These are phyloP conservation scores for Chlorella sp. DNA, from an alignment of 139 green algal species.

Conservation along the genomic window DNA sequence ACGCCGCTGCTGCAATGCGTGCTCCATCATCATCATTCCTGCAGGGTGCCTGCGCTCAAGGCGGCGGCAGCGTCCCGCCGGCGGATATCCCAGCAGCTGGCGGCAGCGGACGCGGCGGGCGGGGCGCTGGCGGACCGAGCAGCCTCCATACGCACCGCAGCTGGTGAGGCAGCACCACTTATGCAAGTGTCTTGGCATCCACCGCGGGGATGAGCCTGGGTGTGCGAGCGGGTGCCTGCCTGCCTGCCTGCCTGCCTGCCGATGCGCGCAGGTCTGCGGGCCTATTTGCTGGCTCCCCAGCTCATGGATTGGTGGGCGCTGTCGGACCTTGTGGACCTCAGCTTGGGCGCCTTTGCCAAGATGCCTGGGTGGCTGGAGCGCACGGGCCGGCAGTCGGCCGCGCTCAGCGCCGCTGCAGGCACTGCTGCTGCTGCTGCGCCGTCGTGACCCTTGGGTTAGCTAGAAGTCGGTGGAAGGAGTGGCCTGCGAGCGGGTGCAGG, in stretches of 20 bases:
- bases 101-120: background rate
- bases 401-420: background rate
- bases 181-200: background rate
- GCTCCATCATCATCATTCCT: too few species aligned
- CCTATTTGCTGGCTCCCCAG: background rate
- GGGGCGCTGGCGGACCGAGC: background rate
- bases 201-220: background rate
- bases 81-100: background rate
- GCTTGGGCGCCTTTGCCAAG: background rate
- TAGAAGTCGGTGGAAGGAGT: too few species aligned
- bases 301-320: background rate
- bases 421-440: background rate
- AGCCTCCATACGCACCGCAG: background rate
- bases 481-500: too few species aligned
- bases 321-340: background rate
- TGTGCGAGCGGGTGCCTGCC: background rate
- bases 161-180: background rate
- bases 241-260: background rate
- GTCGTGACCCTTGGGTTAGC: too few species aligned
- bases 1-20: background rate
- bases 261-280: background rate
- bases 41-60: slow-evolving; percentile 3
- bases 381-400: background rate
- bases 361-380: background rate
- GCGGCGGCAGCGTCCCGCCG: background rate